Conservation (phyloP, 2,329 filamentous ascomycete species). For the Hypoxylon sp. region DNA sequence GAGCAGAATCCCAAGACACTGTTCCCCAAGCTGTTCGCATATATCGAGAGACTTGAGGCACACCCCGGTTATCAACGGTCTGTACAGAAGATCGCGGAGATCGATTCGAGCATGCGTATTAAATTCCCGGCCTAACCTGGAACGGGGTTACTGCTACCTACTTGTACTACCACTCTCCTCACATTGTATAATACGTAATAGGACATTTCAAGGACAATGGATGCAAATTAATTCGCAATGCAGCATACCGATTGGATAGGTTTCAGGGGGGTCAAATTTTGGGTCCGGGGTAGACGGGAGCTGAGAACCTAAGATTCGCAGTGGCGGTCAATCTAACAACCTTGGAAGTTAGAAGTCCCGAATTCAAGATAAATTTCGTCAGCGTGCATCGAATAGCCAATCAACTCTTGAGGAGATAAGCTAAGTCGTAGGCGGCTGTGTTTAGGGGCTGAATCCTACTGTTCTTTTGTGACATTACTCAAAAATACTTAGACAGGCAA, state of each 20-base stretch:
- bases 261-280: conserved; percentile 6
- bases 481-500: too few species aligned
- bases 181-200: background rate
- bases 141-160: background rate
- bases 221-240: conserved; percentile 7
- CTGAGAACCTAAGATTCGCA: conserved; percentile 18
- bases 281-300: conserved; percentile 18
- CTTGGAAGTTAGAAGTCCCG: background rate
- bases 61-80: conserved; percentile 60
- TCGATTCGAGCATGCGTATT: conserved; percentile 54
- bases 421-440: conserved; percentile 5
- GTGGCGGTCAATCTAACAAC: conserved; percentile 30
- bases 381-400: conserved; percentile 18
- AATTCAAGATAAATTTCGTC: conserved; percentile 20
- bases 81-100: conserved; percentile 57
- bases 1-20: conserved; percentile 50
- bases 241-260: conserved; percentile 6
- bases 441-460: conserved; percentile 15
- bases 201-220: background rate
- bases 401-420: conserved; percentile 11
- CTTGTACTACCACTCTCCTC: background rate
- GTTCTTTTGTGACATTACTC: conserved; percentile 10
- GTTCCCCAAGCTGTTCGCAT: conserved; percentile 58
- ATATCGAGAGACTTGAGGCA: conserved; percentile 55
- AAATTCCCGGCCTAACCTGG: conserved; percentile 35